phyloP scores from a whole-genome alignment of 345 rosid species.

The Pugionium cornutum region DNA sequence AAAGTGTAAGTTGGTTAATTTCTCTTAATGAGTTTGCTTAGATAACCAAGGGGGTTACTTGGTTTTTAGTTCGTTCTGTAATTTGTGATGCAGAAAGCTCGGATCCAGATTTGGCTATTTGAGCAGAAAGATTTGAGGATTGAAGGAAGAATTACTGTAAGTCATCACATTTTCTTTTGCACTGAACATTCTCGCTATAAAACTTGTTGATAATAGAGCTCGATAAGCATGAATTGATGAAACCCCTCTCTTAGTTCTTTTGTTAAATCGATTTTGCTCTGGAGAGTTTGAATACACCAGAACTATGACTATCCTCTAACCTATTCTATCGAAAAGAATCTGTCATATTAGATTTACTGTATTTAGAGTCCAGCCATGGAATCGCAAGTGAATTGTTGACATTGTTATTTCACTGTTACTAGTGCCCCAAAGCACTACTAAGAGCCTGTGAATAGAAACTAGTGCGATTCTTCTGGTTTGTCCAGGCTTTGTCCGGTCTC shows the following conservation, averaged over 20 bases:
- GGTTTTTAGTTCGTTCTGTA: neutral
- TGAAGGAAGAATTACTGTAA: conserved; percentile 62
- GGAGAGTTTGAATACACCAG: no score
- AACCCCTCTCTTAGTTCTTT: no score
- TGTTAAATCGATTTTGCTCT: no score
- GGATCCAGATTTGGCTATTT: conserved; percentile 96
- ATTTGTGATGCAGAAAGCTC: conserved; percentile 65
- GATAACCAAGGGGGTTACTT: no score
- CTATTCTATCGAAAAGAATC: neutral
- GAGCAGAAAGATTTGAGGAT: conserved; percentile 95
- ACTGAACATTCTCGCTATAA: neutral
- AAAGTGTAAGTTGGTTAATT: conserved; percentile 59
- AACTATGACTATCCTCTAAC: neutral
- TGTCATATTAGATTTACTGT: neutral
- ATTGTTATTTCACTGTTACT: neutral
- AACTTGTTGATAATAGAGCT: neutral
- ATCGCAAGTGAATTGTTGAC: neutral
- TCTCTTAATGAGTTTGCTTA: neutral
- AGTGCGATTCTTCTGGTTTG: conserved; percentile 6
- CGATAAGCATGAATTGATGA: neutral
- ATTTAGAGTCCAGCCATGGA: neutral
- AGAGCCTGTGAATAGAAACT: neutral
- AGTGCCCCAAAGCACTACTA: neutral
- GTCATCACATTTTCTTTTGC: neutral
- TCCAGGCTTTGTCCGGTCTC: neutral